Evolutionary conservation across 2,329 filamentous ascomycete genomes (phyloP), one percentile per base, ranked within the genome.

Genomic region (Trichophyton benhamiae): DNA sequence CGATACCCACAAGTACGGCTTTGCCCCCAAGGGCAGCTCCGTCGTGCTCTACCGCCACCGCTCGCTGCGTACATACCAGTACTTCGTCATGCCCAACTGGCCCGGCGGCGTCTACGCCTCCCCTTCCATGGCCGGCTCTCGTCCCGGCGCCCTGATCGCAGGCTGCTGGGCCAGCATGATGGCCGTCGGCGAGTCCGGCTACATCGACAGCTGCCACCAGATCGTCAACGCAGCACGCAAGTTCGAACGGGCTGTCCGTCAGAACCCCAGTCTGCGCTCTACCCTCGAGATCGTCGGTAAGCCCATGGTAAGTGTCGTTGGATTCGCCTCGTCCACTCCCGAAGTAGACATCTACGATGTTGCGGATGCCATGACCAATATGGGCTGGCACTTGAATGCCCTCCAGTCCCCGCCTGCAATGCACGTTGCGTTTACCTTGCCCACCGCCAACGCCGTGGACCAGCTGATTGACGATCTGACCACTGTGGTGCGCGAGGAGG

Each of bases 1-100:
- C 74, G 94, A 99, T 73, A 99, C 94, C 2, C 94, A 99, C 82
- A 99, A 99, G 75, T 99, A 99, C 73, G 94, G 94, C 42, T 99
- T 99, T 72, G 94, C 94, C 0, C 94, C 94, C 60, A 99, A 99
- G 78, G 94, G 94, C 67, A 99, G 95, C 81, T 94, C 88, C 59
- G 94, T 91, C 1, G 82, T 96, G 13, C 81, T 99, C 48, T 99
- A 99, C 81, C 89, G 94, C 68, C 88, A 85, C 53, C 82, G 86
- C 38, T 78, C 83, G 55, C 83, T 95, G 66, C 85, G 94, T 67
- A 84, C 85, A 62, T 92, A 96, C 75, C 94, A 99, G 76, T 99
- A 99, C 80, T 99, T 96, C 75, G 87, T 99, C 72, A 89, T 87
- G 36, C 87, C 94, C 5, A 89, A 95, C 76, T 99, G 94, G 94